phyloP scores from a whole-genome alignment of 768 basidiomycete species.

The Hemileccinum impolitum region DNA sequence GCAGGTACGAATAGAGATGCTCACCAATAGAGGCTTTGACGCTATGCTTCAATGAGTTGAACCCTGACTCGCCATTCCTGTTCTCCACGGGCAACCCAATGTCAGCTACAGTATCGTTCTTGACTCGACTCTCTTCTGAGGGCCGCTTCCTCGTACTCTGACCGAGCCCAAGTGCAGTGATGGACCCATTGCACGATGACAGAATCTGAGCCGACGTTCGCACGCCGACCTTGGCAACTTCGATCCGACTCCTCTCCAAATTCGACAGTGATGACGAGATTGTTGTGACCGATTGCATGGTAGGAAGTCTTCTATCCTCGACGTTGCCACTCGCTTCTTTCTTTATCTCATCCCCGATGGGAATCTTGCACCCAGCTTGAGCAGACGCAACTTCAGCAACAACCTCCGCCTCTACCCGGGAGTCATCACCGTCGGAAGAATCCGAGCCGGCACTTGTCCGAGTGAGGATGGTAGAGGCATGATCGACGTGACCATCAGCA shows the following conservation, averaged over 20 bases:
- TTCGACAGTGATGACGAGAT: constrained; percentile 19
- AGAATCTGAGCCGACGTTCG: constrained; percentile 29
- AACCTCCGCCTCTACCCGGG: constrained; percentile 25
- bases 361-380: constrained; percentile 3
- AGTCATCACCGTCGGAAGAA: constrained; percentile 28
- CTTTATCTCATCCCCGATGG: not conserved
- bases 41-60: constrained; percentile 60
- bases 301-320: constrained; percentile 7
- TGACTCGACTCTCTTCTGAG: constrained; percentile 6
- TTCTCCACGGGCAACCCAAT: constrained; percentile 25
- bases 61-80: constrained; percentile 36
- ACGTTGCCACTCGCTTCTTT: not conserved
- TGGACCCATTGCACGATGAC: constrained; percentile 23
- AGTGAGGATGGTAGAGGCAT: constrained; percentile 25
- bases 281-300: constrained; percentile 13
- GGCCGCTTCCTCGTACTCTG: constrained; percentile 9
- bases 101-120: constrained; percentile 16
- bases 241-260: constrained; percentile 27
- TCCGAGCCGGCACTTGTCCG: constrained; percentile 12
- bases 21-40: constrained; percentile 73
- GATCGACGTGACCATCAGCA: constrained; percentile 38
- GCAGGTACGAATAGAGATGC: constrained; percentile 16
- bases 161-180: constrained; percentile 12
- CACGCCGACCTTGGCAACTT: constrained; percentile 29
- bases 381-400: constrained; percentile 18